Evolutionary conservation across 805 yeast genomes (phyloP), one percentile per base, ranked within the genome.

Genomic region (Candida glaebosa): DNA sequence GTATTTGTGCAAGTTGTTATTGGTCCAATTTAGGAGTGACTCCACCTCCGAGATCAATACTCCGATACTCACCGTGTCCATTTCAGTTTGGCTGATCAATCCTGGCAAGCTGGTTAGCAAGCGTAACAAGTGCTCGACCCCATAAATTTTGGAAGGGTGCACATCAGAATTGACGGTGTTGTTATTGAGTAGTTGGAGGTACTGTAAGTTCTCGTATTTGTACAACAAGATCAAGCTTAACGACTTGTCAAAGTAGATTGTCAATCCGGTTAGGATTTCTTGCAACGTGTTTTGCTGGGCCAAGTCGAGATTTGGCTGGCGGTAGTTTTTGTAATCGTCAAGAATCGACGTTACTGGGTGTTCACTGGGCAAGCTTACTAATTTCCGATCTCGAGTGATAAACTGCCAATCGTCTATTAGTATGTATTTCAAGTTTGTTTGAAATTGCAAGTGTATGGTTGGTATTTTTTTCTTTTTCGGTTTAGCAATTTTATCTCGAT

Each of bases 371-470:
- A 90, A 59, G 18, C 74, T 63, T 3, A 87, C 76, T 33, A 88
- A 60, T 57, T 81, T 79, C 39, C 83, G 82, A 50, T 88, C 86
- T 51, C 85, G 86, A 1, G 98, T 89, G 25, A 91, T 75, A 50
- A 71, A 72, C 60, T 91, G 96, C 99, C 98, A 91, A 66, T 91
- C 98, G 58, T 87, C 89, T 1, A 90, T 95, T 30, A 91, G 65
- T 3, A 81, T 53, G 4, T 83, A 67, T 59, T 89, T 90, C 43
- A 91, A 67, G 22, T 71, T 63, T 38, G 81, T 79, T 2, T 91
- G 86, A 16, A 47, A 47, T 18, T 37, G 24, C 2, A 47, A 32
- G 36, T 44, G 34, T 5, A 47, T 41, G 14, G 46, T 25, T 15
- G 33, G 38, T 7, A 36, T 37, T 19, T 18, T 22, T 34, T 69